Base-by-base conservation (phyloP, 805 yeast species). In the Ogataea pini region DNA sequence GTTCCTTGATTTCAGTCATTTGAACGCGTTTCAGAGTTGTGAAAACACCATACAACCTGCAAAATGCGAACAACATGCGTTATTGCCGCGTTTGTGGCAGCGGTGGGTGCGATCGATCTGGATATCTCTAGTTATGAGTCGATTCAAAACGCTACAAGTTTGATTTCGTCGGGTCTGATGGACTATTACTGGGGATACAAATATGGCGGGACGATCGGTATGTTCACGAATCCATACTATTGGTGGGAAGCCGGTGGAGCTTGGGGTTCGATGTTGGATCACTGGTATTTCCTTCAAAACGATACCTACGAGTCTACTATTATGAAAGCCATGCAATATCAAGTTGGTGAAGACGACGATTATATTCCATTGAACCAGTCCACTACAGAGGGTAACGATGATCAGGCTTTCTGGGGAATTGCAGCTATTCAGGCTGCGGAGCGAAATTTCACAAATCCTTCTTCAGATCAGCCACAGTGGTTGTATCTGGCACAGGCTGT, bases 181-280 rank as follows among this genome's bases (percentile, higher is more conserved):
- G 82, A 82, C 65, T 86, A 86, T 67, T 86, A 86, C 66, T 77
- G 78, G 55, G 89, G 89, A 25, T 56, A 67, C 52, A 64, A 75
- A 29, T 65, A 74, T 36, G 97, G 97, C 29, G 86, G 91, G 7
- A 78, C 90, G 4, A 73, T 87, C 22, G 99, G 98, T 36, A 83
- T 86, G 90, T 91, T 94, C 66, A 72, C 83, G 10, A 71, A 75
- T 62, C 98, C 98, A 0, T 91, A 92, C 75, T 92, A 92, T 75
- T 92, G 98, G 99, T 91, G 97, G 97, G 89, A 90, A 71, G 96
- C 97, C 8, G 98, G 98, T 56, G 96, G 91, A 51, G 96, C 92
- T 1, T 89, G 90, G 88, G 96, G 96, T 7, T 75, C 86, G 16
- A 72, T 92, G 76, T 62, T 92, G 37, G 97, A 90, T 65, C 85